These are phyloP conservation scores for Cutaneotrichosporon sp. DNA, from an alignment of 1,284 basidiomycete species.

Conservation along the genomic window DNA sequence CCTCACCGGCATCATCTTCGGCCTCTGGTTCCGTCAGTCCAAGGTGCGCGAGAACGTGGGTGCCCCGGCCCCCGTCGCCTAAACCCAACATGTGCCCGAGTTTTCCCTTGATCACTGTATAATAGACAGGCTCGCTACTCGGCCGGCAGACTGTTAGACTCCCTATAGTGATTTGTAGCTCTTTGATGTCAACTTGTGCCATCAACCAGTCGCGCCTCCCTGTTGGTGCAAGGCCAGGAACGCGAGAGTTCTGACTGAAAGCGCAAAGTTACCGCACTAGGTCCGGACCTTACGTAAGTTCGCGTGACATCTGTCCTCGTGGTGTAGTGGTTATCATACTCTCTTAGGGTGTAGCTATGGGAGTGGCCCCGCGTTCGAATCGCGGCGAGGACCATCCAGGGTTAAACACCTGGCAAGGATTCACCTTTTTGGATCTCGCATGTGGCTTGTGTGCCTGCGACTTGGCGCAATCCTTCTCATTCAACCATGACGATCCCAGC, in stretches of 20 bases:
- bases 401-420: neutral
- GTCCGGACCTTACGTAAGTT: neutral
- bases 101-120: neutral
- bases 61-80: neutral
- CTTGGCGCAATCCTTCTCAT: no score
- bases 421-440: neutral
- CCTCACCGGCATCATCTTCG: conserved; percentile 39
- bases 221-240: no score
- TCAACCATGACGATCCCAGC: no score
- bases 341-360: neutral
- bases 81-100: neutral
- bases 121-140: neutral
- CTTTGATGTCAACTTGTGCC: no score
- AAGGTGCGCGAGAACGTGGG: conserved; percentile 25
- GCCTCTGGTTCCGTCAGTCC: conserved; percentile 39
- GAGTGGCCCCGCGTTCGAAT: conserved; percentile 1
- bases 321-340: conserved; percentile 2
- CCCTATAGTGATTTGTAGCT: no score
- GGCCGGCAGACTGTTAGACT: neutral
- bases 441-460: no score
- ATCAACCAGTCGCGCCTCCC: no score
- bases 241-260: no score
- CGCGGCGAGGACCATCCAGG: neutral
- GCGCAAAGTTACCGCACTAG: no score
- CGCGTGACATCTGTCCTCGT: neutral